Base-by-base conservation (phyloP, 352 stramenopile species). In the Paralagenidium karlingii region DNA sequence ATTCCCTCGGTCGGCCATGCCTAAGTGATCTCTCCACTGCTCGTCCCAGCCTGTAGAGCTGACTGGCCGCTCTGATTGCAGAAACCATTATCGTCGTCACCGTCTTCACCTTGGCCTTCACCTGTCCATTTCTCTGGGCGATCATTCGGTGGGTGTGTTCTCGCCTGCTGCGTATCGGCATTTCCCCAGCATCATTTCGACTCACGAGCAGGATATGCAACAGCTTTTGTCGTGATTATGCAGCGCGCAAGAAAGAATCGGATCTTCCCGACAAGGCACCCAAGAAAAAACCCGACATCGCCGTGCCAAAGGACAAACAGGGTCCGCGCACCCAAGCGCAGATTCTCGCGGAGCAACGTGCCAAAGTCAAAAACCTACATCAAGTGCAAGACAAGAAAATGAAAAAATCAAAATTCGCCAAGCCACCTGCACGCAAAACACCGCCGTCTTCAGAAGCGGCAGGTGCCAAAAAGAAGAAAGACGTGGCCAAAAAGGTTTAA, bases 51-150 rank as follows among this genome's bases (percentile, higher is more conserved):
- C 34, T 49, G 9, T 26, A 38, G 18, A 41, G 11, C 16, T 28
- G 31, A 46, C n/a, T 32, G 36, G 18, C 2, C 3, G 31, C 19
- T 27, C 9, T 32, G 32, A 28, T 13, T 16, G 1, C 31, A 86
- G 67, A 76, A 44, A 69, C 59, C 50, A 84, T 82, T 33, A 78
- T 89, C 67, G 45, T 83, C 29, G 57, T 80, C 20, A 79, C 70
- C 12, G 63, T 86, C 26, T 89, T 76, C 56, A 82, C 69, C 5
- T 78, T 89, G 69, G 71, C 80, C 21, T 83, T 84, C 55, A 84
- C 76, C 11, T 89, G 69, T 45, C 76, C 76, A 8, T 86, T 71
- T 44, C 55, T 89, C 13, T 87, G 73, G 73, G 70, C 66, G 28
- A 68, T 86, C 47, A 86, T 89, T 51, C 61, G 73, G 31, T 86